Conservation (phyloP, 2,329 filamentous ascomycete genomes). For the Stachybotrys echinatus region DNA sequence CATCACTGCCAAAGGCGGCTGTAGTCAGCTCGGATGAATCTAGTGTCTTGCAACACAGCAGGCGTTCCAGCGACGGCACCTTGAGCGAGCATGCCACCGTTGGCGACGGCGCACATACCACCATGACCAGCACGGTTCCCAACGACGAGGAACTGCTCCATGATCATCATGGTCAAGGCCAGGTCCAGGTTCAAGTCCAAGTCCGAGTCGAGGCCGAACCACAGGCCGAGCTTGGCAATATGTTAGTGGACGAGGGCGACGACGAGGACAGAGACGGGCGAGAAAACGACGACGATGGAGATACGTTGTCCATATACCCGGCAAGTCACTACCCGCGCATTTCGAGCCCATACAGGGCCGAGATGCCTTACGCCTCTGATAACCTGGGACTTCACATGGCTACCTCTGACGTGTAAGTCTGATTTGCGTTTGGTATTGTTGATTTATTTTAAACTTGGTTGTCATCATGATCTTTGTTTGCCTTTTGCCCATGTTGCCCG, state of each 20-base stretch:
- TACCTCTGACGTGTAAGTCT: conserved; percentile 33
- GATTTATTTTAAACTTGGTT: no score
- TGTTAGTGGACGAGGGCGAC: conserved; percentile 17
- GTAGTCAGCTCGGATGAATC: conserved; percentile 26
- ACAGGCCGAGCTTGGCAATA: conserved; percentile 4
- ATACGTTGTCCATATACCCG: conserved; percentile 39
- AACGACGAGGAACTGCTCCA: conserved; percentile 25
- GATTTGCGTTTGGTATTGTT: no score
- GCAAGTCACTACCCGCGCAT: conserved; percentile 32
- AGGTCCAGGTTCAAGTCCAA: not conserved
- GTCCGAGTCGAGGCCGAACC: no score
- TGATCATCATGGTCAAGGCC: not conserved
- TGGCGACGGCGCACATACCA: conserved; percentile 27
- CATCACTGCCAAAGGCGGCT: conserved; percentile 8
- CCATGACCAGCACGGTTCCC: conserved; percentile 30
- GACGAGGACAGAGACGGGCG: no score
- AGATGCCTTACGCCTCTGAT: conserved; percentile 27
- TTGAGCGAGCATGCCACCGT: conserved; percentile 20
- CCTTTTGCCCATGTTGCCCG: not conserved
- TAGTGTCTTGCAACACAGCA: conserved; percentile 18
- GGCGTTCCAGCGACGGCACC: conserved; percentile 27
- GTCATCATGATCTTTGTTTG: not conserved
- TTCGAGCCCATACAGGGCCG: conserved; percentile 26
- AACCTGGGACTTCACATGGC: conserved; percentile 5
- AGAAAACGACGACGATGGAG: no score